Base-by-base conservation (phyloP, 2,329 filamentous ascomycete genomes). In the Arthrobotrys conoides region DNA sequence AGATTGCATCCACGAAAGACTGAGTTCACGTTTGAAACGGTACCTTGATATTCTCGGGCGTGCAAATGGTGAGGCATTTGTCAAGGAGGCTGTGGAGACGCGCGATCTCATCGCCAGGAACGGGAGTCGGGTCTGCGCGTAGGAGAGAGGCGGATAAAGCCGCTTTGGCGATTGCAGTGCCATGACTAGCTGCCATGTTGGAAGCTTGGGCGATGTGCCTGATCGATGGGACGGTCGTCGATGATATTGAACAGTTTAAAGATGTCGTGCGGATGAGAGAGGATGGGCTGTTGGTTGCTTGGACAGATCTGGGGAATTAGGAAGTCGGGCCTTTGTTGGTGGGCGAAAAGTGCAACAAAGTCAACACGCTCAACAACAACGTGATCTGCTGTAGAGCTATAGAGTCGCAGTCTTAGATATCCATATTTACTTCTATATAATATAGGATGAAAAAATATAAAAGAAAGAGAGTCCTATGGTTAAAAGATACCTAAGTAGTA, bases 1-100 rank as follows among this genome's bases (percentile, higher is more conserved):
- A 80, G 66, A 69, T 81, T 80, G 77, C 75, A 80, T 81, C 71
- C 64, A 63, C 71, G 71, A 79, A 80, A 66, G 67, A 71, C 48
- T 75, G 75, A 76, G 57, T 83, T 83, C 83, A 84, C 83, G 82
- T 82, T 83, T 86, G 91, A 78, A 67, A 78, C 63, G 75, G 93
- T 93, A 96, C 93, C 93, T 96, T 93, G 88, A 96, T 91, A 87
- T 95, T 94, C 87, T 87, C 86, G 83, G 90, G 88, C 83, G 92
- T 92, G 89, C 93, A 95, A 86, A 90, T 88, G 85, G 88, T 85
- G 83, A 93, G 86, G 82, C 88, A 88, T 83, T 87, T 86, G 84
- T 90, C 88, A 82, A 96, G 87, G 76, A 90, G 86, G 80, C 86
- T 84, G 84, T 93, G 89, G 84, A 95, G 92, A 73, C 88, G 85